A percentile compares a stretch with the other conserved stretches of the same genome.
phyloP scores from a whole-genome alignment of 331 rosid species.

The Ulmus americana region DNA sequence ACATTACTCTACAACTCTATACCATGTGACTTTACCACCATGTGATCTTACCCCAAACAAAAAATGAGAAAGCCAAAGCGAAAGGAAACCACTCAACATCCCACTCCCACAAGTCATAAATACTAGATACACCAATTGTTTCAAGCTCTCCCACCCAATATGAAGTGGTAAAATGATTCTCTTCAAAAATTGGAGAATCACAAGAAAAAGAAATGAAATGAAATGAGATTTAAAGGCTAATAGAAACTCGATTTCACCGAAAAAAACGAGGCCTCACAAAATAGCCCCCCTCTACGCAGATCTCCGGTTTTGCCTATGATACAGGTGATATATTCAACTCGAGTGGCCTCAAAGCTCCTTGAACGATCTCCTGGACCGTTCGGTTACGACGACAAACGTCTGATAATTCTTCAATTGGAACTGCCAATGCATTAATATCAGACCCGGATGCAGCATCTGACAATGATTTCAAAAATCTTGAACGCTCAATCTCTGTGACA shows the following conservation, averaged over 20 bases:
- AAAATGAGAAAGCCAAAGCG: slow-evolving; percentile 44
- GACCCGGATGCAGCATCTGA: slow-evolving; percentile 78
- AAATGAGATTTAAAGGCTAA: slow-evolving; percentile 34
- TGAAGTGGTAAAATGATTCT: slow-evolving; percentile 54
- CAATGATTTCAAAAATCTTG: slow-evolving; percentile 74
- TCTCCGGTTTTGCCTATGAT: slow-evolving; percentile 42
- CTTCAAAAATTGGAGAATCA: slow-evolving; percentile 90
- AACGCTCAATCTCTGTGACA: slow-evolving; percentile 70
- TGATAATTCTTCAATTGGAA: slow-evolving; percentile 73
- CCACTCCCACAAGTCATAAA: slow-evolving; percentile 45
- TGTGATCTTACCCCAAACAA: slow-evolving; percentile 39
- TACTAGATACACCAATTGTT: slow-evolving; percentile 35
- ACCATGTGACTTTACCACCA: slow-evolving; percentile 19
- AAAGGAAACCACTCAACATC: slow-evolving; percentile 44
- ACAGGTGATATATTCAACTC: slow-evolving; percentile 60
- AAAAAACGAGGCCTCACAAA: slow-evolving; percentile 56
- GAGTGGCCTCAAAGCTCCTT: slow-evolving; percentile 87
- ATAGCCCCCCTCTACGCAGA: slow-evolving; percentile 50
- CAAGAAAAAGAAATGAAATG: slow-evolving; percentile 34
- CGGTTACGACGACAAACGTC: slow-evolving; percentile 94
- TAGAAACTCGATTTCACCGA: slow-evolving; percentile 35
- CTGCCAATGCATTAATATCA: slow-evolving; percentile 41
- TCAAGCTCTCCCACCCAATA: slow-evolving; percentile 52
- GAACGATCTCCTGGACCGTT: slow-evolving; percentile 95
- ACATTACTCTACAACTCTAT: slow-evolving; percentile 72